Base-by-base conservation (phyloP, 78 protist species). In the Creolimax fragrantissima region DNA sequence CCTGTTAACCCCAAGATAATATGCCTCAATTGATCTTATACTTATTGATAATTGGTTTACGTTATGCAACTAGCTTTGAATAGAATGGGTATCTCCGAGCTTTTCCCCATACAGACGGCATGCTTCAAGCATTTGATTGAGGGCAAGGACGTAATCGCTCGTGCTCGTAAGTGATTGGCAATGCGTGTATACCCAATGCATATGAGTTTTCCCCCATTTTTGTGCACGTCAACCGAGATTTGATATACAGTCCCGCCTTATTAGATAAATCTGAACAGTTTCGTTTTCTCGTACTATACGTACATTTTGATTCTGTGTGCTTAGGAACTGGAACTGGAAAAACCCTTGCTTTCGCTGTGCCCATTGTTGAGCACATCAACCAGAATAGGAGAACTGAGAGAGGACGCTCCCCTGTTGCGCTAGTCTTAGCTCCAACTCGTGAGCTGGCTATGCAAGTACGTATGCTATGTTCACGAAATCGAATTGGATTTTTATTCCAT, bases 351-450 rank as follows among this genome's bases (percentile, higher is more conserved):
- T 98, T 98, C 89, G 85, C 96, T 43, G 91, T 98, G 7, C 99
- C 99, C n/a, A 83, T 83, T 24, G 35, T 83, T 11, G 86, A 83
- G 86, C 35, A 24, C 44, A 6, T 83, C 86, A 83, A 5, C 42
- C 6, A 39, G 86, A 24, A 83, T 41, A 0, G 42, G 37, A 32
- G 35, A 24, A 83, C 41, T 5, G 35, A 5, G 41, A 24, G 42
- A 35, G 35, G 99, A 7, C 97, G 96, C 11, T 91, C 41, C 86
- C 86, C 86, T 11, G 35, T 6, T 41, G 95, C 96, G 2, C 92
- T 98, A 24, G 96, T 98, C 47, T 92, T 99, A 89, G 95, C 99
- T 4, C 99, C 99, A 6, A 98, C 99, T 3, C 94, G 99, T 37
- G 99, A 98, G 93, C 96, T 99, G 32, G 99, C 99, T 11, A n/a